Conservation (phyloP, 306 rosid species). For the Biancaea sappan region DNA sequence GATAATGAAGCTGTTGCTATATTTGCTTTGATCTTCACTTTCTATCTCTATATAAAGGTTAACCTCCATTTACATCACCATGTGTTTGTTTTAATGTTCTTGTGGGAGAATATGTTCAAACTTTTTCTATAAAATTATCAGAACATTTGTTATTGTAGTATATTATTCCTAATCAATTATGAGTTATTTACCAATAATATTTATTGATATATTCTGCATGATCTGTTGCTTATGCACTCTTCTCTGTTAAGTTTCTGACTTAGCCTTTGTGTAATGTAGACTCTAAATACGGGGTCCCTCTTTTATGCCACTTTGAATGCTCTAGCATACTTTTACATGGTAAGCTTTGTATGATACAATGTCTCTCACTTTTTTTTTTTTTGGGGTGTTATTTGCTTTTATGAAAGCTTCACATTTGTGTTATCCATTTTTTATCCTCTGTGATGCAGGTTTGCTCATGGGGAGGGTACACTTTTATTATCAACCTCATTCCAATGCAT, state of each 20-base stretch:
- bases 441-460: conserved; percentile 94
- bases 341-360: conserved; percentile 38
- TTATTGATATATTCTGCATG: conserved; percentile 29
- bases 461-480: conserved; percentile 99
- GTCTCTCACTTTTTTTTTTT: conserved; percentile 3
- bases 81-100: neutral
- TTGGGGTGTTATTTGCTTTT: neutral
- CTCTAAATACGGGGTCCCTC: conserved; percentile 82
- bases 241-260: conserved; percentile 43
- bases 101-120: conserved; percentile 23
- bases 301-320: conserved; percentile 95
- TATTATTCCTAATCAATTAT: neutral
- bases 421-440: neutral
- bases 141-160: neutral
- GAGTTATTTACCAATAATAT: conserved; percentile 9
- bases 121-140: neutral
- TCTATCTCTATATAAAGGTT: conserved; percentile 98
- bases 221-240: conserved; percentile 31
- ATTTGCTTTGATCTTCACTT: conserved; percentile 95
- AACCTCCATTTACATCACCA: conserved; percentile 19
- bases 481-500: conserved; percentile 99
- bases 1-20: conserved; percentile 99
- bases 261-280: conserved; percentile 41
- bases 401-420: conserved; percentile 24
- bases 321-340: conserved; percentile 98